These are phyloP conservation scores for Coix lacrymajobi DNA, from an alignment of 176 grass and related monocot species.

Conservation along the genomic window DNA sequence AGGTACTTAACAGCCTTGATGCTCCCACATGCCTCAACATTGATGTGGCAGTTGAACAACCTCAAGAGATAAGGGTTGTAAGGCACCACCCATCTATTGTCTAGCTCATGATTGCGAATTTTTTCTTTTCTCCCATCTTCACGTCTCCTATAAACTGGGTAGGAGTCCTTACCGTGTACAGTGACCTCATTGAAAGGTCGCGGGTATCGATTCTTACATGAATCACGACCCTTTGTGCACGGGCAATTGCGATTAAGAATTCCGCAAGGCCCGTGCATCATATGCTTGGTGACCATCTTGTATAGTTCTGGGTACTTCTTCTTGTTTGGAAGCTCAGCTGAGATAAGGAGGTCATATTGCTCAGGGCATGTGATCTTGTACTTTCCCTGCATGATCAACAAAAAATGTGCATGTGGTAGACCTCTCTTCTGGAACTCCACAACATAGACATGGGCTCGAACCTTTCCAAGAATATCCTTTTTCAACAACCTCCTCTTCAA, in stretches of 20 bases:
- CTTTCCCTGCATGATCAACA: neutral
- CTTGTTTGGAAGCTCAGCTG: neutral
- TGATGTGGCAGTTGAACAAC: constrained; percentile 24
- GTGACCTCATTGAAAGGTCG: neutral
- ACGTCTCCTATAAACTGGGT: neutral
- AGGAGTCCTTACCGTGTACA: constrained; percentile 18
- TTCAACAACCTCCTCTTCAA: neutral
- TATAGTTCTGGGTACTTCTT: neutral
- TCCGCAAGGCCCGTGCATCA: too few species aligned
- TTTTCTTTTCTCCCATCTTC: neutral
- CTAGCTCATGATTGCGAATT: neutral
- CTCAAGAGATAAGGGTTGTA: neutral
- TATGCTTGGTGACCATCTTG: constrained; percentile 11
- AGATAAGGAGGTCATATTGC: neutral
- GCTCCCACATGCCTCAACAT: constrained; percentile 14
- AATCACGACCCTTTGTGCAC: neutral
- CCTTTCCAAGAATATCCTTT: neutral
- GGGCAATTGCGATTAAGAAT: neutral
- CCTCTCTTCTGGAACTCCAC: too few species aligned
- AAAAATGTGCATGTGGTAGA: too few species aligned
- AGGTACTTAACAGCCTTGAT: constrained; percentile 10
- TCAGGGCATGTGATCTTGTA: neutral
- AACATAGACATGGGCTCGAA: too few species aligned
- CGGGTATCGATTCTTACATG: neutral
- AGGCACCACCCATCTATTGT: constrained; percentile 16